Conservation (phyloP, 2,329 filamentous ascomycete genomes). For the Penicillium verrucosum region DNA sequence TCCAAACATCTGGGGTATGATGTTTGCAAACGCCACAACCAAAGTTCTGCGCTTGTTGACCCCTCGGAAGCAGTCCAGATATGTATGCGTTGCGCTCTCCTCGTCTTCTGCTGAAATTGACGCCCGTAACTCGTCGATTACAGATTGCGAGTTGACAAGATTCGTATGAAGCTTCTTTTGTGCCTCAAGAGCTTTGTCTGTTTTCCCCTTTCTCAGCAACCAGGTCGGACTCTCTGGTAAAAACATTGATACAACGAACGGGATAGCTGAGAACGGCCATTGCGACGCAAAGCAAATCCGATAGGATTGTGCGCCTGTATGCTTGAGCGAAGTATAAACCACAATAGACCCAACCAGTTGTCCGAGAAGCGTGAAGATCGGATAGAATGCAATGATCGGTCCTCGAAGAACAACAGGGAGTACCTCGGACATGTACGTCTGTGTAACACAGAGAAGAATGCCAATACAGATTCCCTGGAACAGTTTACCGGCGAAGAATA, state of each 20-base stretch:
- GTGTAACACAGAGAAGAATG: conserved; percentile 41
- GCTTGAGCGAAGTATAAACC: conserved; percentile 32
- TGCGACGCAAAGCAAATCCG: conserved; percentile 44
- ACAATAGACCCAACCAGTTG: conserved; percentile 42
- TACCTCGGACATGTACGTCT: conserved; percentile 52
- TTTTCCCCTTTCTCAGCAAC: conserved; percentile 42
- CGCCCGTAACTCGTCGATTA: conserved; percentile 11
- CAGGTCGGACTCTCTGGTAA: conserved; percentile 52
- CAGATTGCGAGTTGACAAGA: conserved; percentile 1
- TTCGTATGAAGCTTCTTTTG: conserved; percentile 12
- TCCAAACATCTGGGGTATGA: conserved; percentile 45
- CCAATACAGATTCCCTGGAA: conserved; percentile 47
- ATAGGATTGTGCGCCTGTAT: conserved; percentile 10
- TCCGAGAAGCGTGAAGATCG: conserved; percentile 48
- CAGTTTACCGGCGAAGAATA: conserved; percentile 46
- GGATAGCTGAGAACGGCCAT: conserved; percentile 47
- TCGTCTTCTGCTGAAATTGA: conserved; percentile 42
- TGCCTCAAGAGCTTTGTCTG: conserved; percentile 28
- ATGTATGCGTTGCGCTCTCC: conserved; percentile 26
- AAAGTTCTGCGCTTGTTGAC: conserved; percentile 21
- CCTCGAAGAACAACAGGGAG: conserved; percentile 46
- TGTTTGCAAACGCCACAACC: conserved; percentile 36
- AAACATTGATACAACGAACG: conserved; percentile 43
- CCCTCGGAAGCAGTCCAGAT: conserved; percentile 30
- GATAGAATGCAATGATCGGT: conserved; percentile 48